Conservation (phyloP, 169 alveolate species). For the Plasmodium cynomolgi region DNA sequence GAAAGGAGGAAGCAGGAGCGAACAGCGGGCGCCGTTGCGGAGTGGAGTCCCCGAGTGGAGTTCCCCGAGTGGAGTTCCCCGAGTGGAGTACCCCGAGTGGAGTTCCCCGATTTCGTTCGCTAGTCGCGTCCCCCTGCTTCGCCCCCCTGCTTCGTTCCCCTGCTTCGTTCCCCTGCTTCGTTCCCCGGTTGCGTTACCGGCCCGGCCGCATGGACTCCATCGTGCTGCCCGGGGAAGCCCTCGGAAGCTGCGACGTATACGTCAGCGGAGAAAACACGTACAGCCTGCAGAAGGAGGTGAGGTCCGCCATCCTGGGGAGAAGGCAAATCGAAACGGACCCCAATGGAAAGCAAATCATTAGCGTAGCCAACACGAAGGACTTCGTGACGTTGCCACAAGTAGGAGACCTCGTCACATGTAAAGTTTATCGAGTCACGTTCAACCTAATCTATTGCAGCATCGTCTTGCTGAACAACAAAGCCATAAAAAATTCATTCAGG, state of each 20-base stretch:
- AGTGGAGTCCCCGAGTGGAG: too few relatives aligned
- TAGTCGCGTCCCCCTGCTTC: not conserved
- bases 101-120: too few relatives aligned
- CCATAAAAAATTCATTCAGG: constrained; percentile 23
- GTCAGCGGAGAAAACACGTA: constrained; percentile 55
- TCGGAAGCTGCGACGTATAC: constrained; percentile 5
- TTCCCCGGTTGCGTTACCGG: too few relatives aligned
- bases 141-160: not conserved
- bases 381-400: constrained; percentile 32
- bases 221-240: constrained; percentile 60
- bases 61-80: too few relatives aligned
- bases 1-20: not conserved
- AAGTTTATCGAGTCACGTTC: constrained; percentile 41
- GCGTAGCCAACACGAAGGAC: constrained; percentile 10
- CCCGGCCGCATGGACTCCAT: constrained; percentile 19
- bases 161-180: too few relatives aligned
- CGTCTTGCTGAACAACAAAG: not conserved
- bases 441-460: constrained; percentile 44
- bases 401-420: constrained; percentile 69
- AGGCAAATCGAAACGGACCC: not conserved
- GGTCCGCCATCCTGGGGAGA: constrained; percentile 59
- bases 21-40: not conserved
- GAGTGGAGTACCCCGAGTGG: too few relatives aligned
- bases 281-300: constrained; percentile 24
- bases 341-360: constrained; percentile 19